These are phyloP conservation scores for Gyromitra esculenta DNA, from an alignment of 2,329 filamentous ascomycete species.

Conservation along the genomic window DNA sequence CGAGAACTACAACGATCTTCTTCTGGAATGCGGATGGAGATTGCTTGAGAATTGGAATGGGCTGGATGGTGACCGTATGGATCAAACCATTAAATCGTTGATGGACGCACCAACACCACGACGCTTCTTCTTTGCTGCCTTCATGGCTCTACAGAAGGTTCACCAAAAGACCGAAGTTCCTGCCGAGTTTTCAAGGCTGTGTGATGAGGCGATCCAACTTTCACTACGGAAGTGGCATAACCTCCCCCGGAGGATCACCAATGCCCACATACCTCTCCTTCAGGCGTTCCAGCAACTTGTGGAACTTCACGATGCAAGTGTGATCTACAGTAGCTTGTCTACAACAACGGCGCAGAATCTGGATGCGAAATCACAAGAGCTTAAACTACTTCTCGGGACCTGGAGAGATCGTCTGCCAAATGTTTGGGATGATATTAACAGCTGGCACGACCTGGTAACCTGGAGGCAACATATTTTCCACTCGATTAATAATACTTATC, in stretches of 20 bases:
- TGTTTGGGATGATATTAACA: conserved; percentile 98
- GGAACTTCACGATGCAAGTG: conserved; percentile 94
- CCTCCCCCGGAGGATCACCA: conserved; percentile 89
- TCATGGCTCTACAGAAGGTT: conserved; percentile 94
- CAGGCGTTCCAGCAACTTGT: conserved; percentile 99
- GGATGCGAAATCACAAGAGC: conserved; percentile 92
- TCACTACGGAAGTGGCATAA: conserved; percentile 99
- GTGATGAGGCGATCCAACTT: conserved; percentile 95
- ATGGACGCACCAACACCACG: conserved; percentile 96
- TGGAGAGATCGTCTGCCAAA: conserved; percentile 97
- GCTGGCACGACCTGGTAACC: conserved; percentile 99
- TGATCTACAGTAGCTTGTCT: conserved; percentile 91
- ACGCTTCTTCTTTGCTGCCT: conserved; percentile 96
- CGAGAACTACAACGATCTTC: conserved; percentile 96
- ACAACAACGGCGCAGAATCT: conserved; percentile 85
- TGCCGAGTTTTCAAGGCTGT: conserved; percentile 85
- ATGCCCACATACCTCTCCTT: conserved; percentile 91
- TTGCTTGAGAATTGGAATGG: conserved; percentile 95
- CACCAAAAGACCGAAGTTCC: conserved; percentile 85
- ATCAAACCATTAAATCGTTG: conserved; percentile 93
- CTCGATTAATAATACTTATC: conserved; percentile 93
- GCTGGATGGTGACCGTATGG: conserved; percentile 84
- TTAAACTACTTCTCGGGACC: conserved; percentile 90
- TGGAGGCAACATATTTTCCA: conserved; percentile 99
- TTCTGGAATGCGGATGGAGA: conserved; percentile 94